Base-by-base conservation (phyloP, 177 flowering plant genomes). In the Vitis hybrid region DNA sequence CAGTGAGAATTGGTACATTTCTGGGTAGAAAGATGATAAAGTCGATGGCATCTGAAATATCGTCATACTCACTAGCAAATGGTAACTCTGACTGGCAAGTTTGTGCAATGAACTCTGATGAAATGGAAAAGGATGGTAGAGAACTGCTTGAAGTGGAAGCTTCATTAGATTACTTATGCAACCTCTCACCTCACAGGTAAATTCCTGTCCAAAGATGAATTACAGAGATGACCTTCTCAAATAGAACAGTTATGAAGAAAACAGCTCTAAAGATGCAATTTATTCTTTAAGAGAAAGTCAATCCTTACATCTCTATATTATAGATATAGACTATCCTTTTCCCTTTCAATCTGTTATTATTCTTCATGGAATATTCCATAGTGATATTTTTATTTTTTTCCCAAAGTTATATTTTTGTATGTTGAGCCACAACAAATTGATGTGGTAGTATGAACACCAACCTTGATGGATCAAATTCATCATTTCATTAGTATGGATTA, bases 1-100 rank as follows among this genome's bases (percentile, higher is more conserved):
- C 98, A 74, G 99, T 96, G 39, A 88, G 99, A 77, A 77, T 92
- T 39, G 99, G 97, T 59, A 83, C 98, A 33, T 96, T 88, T 71
- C 91, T 96, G 98, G 99, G 99, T 70, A 83, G 89, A 68, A 80
- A 86, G 78, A 92, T 96, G 26, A 22, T 22, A 22, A 22, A 22
- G 26, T 22, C 26, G 76, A 88, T 93, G 15, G 99, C 99, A 72
- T 84, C 95, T 66, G 64, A 76, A 58, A 57, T 68, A 60, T 66
- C 82, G 33, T 73, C 89, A 3, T 61, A 51, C 26, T 82, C 92
- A 11, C 62, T 45, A 11, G 39, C 82, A 29, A 68, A 14, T 78
- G 74, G 77, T 70, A 78, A 92, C 45, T 33, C 45, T 33, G 45
- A 33, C 45, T 7, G 0, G 45, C 45, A 6, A 33, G 45, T 33